Percentiles rank a stretch among this genome's conserved stretches.
Conservation (phyloP, 176 grass and related monocot genomes). For the Bromus sterilis region DNA sequence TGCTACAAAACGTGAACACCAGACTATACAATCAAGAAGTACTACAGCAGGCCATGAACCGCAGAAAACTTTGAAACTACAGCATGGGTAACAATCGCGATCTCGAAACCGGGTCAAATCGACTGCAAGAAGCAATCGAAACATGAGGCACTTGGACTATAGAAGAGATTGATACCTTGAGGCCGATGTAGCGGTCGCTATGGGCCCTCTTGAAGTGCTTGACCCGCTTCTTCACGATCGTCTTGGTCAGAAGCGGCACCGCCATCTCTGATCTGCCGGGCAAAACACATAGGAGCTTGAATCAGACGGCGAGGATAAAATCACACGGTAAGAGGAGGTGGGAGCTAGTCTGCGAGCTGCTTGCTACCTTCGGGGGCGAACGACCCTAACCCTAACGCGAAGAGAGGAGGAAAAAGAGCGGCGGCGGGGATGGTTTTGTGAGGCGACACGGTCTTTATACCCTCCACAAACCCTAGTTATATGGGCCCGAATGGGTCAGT, state of each 20-base stretch:
- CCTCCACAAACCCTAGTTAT: conserved; percentile 13
- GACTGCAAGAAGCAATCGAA: too few relatives aligned
- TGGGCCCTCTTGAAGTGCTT: conserved; percentile 47
- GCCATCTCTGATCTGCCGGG: conserved; percentile 45
- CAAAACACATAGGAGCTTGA: not conserved
- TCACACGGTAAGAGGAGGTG: not conserved
- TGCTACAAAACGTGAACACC: not conserved
- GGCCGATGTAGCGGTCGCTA: conserved; percentile 67
- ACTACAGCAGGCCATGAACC: not conserved
- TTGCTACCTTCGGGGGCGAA: not conserved
- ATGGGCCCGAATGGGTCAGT: not conserved
- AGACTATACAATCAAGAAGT: not conserved
- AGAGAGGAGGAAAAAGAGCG: not conserved
- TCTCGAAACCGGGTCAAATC: not conserved
- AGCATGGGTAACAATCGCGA: not conserved
- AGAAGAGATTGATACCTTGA: conserved; percentile 35
- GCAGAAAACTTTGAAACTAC: not conserved
- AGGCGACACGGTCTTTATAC: not conserved
- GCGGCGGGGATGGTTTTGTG: not conserved
- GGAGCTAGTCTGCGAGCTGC: not conserved
- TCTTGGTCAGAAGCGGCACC: conserved; percentile 67
- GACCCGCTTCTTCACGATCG: conserved; percentile 87
- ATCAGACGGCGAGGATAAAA: not conserved
- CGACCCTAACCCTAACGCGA: not conserved
- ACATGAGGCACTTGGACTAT: not conserved